Evolutionary conservation across 495 filamentous ascomycete species (phyloP).

Genomic region (Clavariopsis aquatica): DNA sequence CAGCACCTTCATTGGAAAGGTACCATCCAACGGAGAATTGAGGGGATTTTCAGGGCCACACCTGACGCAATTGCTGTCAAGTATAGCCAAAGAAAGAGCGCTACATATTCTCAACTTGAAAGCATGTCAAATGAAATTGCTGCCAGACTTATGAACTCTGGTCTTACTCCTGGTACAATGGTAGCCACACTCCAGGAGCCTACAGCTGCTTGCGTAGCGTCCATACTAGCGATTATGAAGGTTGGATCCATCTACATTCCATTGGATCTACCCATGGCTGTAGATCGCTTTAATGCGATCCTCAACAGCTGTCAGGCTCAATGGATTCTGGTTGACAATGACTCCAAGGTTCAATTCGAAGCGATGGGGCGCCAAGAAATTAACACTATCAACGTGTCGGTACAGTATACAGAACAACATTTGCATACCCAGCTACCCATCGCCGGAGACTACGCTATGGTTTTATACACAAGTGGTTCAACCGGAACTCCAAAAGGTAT

Average conservation of each 20-base stretch:
- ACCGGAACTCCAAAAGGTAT: neutral
- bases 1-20: no score
- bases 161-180: neutral
- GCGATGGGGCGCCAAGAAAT: no score
- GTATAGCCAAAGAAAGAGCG: neutral
- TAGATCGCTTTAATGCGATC: constrained; percentile 43
- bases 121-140: neutral
- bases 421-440: neutral
- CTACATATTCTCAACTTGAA: no score
- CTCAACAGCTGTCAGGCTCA: constrained; percentile 1
- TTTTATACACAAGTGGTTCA: neutral
- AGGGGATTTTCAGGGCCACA: neutral
- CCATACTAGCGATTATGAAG: constrained; percentile 55
- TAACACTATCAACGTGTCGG: neutral
- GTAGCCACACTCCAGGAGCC: constrained; percentile 43
- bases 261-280: constrained; percentile 50
- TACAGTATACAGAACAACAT: neutral
- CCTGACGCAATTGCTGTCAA: neutral
- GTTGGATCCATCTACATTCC: constrained; percentile 56
- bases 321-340: neutral
- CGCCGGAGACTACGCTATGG: neutral
- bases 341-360: neutral
- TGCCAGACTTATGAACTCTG: neutral
- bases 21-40: no score
- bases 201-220: constrained; percentile 49